Conservation (phyloP, 2,329 filamentous ascomycete genomes). For the Zymoseptoria passerinii region DNA sequence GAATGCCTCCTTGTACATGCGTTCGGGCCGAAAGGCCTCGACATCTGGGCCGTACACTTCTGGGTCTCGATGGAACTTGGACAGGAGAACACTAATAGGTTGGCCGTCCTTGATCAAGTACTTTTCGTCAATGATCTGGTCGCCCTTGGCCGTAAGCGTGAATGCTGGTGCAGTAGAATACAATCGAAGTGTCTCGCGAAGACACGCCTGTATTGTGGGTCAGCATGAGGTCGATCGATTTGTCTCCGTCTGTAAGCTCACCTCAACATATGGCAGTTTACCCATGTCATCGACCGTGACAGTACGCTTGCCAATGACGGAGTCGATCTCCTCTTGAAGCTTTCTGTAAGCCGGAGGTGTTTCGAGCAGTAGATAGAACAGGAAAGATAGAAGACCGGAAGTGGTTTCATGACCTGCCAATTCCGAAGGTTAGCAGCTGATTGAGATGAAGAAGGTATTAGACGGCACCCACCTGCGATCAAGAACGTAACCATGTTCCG, state of each 20-base stretch:
- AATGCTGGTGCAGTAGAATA: constrained; percentile 54
- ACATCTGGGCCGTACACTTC: constrained; percentile 38
- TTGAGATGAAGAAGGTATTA: background rate
- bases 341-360: constrained; percentile 52
- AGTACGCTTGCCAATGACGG: constrained; percentile 50
- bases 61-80: constrained; percentile 36
- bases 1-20: constrained; percentile 40
- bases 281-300: constrained; percentile 54
- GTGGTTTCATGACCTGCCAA: constrained; percentile 58
- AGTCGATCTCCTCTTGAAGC: constrained; percentile 60
- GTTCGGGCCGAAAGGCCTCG: constrained; percentile 38
- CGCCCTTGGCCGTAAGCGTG: constrained; percentile 26
- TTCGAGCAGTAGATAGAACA: constrained; percentile 57
- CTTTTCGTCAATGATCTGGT: constrained; percentile 28
- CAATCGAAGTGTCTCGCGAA: constrained; percentile 57
- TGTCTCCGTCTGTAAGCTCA: background rate
- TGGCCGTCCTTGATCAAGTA: constrained; percentile 31
- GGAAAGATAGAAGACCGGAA: constrained; percentile 57
- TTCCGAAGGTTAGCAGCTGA: background rate
- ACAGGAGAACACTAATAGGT: constrained; percentile 27
- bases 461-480: constrained; percentile 38
- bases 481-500: constrained; percentile 63
- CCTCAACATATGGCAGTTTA: constrained; percentile 49
- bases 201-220: constrained; percentile 45
- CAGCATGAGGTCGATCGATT: background rate